Evolutionary conservation across 345 rosid genomes (phyloP), one percentile per base, ranked within the genome.

Genomic region (Ricinus communis): DNA sequence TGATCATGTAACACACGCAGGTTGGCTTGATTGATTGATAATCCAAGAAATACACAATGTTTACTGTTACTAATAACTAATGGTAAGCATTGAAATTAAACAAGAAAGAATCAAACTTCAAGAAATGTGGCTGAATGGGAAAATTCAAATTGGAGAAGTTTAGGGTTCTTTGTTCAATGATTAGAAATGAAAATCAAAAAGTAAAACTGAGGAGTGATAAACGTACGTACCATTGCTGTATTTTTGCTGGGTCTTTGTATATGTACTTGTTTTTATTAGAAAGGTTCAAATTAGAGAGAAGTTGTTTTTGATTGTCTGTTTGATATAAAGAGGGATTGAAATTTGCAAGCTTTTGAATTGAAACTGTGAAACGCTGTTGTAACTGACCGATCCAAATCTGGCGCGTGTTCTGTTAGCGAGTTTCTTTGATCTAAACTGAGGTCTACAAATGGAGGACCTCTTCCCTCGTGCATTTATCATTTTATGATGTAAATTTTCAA

Each of bases 381-480:
- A 59, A 61, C 59, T 0, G 31, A 60, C 74, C 15, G 74, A 36
- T 70, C 74, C 74, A 49, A 30, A 22, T 59, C 74, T 33, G 11
- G 63, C 72, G 63, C 54, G 72, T 54, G 43, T 38, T 38, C 14
- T 43, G 47, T 40, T 62, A 38, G 22, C 19, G 15, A 25, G 22
- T 7, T 11, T 33, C 38, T 33, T 33, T 33, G 38, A 33, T 33
- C 38, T 33, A 6, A 33, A 33, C 4, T 33, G 38, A 6, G 38
- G 38, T 33, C 38, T 33, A 33, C 38, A 33, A 33, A 2, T 2
- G 38, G 2, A 33, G 38, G 38, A 33, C 38, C 6, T 33, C 38
- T n/a, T n/a, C n/a, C n/a, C n/a, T n/a, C n/a, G n/a, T n/a, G n/a
- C n/a, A n/a, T n/a, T n/a, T n/a, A n/a, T n/a, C n/a, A n/a, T n/a